phyloP scores from a whole-genome alignment of 345 rosid genomes.

The Populus deltoides region DNA sequence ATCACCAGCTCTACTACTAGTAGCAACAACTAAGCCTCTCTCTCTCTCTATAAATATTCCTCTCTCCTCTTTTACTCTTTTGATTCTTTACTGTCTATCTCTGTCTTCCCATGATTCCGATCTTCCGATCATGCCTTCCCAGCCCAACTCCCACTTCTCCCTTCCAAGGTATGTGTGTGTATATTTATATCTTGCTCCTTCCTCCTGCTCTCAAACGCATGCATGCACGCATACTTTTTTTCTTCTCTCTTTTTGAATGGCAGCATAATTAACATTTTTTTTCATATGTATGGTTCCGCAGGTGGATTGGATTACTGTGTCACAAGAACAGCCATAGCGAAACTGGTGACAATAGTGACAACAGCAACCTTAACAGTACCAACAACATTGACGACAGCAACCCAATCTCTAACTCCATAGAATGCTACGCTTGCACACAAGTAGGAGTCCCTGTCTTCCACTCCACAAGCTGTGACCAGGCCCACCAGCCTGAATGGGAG shows the following conservation, averaged over 20 bases:
- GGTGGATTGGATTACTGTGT: conserved; percentile 43
- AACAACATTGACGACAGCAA: conserved; percentile 1
- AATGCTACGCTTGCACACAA: conserved; percentile 93
- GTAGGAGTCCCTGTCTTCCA: conserved; percentile 90
- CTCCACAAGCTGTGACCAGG: conserved; percentile 91
- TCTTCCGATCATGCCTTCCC: conserved; percentile 39
- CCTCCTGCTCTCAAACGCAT: no score
- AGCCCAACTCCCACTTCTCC: conserved; percentile 37
- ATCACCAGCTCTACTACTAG: not conserved
- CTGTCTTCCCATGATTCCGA: conserved; percentile 43
- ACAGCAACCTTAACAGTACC: conserved; percentile 5
- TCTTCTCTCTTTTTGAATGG: not conserved
- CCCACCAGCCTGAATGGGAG: conserved; percentile 87
- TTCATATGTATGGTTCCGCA: conserved; percentile 2
- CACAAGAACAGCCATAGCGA: not conserved
- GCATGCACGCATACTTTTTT: not conserved
- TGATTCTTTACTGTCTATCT: not conserved
- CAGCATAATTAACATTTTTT: no score
- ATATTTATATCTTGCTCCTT: not conserved
- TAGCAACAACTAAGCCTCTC: no score
- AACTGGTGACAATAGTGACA: not conserved
- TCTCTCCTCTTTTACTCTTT: not conserved
- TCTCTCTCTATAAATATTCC: not conserved
- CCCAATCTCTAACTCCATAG: conserved; percentile 42
- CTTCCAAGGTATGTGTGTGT: conserved; percentile 26